Evolutionary conservation across 495 filamentous ascomycete genomes (phyloP), one percentile per base, ranked within the genome.

Genomic region (Rhizodiscina lignyota): DNA sequence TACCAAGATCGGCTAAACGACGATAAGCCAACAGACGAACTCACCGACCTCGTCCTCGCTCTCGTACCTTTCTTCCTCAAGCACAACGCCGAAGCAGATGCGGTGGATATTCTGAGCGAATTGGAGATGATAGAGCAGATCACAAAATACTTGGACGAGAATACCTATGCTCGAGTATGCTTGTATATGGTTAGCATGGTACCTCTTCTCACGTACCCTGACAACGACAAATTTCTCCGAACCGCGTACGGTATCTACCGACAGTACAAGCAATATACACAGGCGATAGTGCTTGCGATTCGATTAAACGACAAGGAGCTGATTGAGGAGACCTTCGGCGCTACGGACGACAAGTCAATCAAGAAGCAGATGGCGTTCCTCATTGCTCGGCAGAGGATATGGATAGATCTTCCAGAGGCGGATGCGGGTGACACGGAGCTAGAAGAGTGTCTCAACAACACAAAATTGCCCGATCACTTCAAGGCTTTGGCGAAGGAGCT

Each of bases 161-260:
- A 96, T 55, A 94, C 85, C 21, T 99, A 91, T 49, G 59, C 77
- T 18, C 66, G 89, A 45, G 89, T 94, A 37, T 94, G 87, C 60
- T 56, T 99, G 45, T 99, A 99, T 56, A 93, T 99, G 77, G 83
- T 94, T 47, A 59, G 81, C 64, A 96, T 96, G 83, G 89, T 99
- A 34, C 89, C 87, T 45, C 72, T 96, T 12, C 72, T 99, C 51
- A 94, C 91, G 5, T 94, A 86, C 51, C 89, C 89, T 20, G 89
- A 99, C 61, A 92, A 96, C 52, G 78, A 94, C 51, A 73, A 77
- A 52, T 96, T 96, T 59, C 78, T 99, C 39, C 68, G 67, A 29
- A 86, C 85, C 1, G 86, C 85, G 34, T 87, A 94, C 57, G 65
- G 68, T 36, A 91, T 96, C 54, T 99, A 99, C 61, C 79, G 77